phyloP scores from a whole-genome alignment of 352 stramenopile species.

The Phytophthora agathidicida region DNA sequence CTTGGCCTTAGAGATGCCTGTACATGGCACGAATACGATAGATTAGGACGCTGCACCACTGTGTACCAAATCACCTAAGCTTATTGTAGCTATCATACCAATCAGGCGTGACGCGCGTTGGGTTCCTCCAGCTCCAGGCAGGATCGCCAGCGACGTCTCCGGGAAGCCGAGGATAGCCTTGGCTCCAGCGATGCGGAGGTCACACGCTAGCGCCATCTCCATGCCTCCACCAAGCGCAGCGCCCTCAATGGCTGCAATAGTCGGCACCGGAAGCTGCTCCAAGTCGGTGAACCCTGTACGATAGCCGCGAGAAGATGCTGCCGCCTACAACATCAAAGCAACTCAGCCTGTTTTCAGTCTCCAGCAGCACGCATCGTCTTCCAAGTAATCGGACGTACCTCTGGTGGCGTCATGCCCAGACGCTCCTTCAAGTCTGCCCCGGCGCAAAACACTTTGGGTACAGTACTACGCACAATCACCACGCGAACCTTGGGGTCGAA shows the following conservation, averaged over 20 bases:
- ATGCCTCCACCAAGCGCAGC: slow-evolving; percentile 91
- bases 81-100: slow-evolving; percentile 34
- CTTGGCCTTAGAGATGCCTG: slow-evolving; percentile 90
- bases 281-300: slow-evolving; percentile 87
- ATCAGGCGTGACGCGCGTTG: slow-evolving; percentile 93
- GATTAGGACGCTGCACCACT: no score
- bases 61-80: no score
- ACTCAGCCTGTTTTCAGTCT: background rate
- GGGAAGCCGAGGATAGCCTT: slow-evolving; percentile 90
- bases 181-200: slow-evolving; percentile 91
- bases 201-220: slow-evolving; percentile 92
- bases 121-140: slow-evolving; percentile 93
- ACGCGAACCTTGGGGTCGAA: slow-evolving; percentile 77
- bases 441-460: slow-evolving; percentile 90
- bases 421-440: slow-evolving; percentile 92
- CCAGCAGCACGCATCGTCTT: background rate
- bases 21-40: no score
- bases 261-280: slow-evolving; percentile 91
- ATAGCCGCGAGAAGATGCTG: slow-evolving; percentile 53
- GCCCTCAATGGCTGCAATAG: slow-evolving; percentile 93
- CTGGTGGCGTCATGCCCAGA: slow-evolving; percentile 81
- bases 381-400: slow-evolving; percentile 47
- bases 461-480: slow-evolving; percentile 77
- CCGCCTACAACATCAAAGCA: slow-evolving; percentile 27
- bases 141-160: slow-evolving; percentile 93